A percentile compares a stretch with the other conserved stretches of the same genome.
Conservation (phyloP, 352 stramenopile genomes). For the Peronospora belbahrii region DNA sequence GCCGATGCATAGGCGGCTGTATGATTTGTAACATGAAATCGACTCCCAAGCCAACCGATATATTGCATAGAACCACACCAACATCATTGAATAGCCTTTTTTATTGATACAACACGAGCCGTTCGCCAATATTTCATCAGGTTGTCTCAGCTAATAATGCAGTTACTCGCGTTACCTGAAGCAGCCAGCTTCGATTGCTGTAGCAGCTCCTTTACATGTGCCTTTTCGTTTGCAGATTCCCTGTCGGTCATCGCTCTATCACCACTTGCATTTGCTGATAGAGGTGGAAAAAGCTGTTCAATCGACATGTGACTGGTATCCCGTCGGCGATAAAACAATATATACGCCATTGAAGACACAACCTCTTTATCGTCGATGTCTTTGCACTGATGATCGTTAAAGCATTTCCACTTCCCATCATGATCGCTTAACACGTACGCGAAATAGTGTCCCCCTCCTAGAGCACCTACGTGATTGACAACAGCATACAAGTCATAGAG, state of each 20-base stretch:
- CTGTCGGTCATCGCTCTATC: conserved; percentile 24
- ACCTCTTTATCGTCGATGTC: conserved; percentile 85
- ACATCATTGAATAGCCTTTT: not conserved
- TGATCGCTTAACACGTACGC: conserved; percentile 75
- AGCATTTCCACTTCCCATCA: conserved; percentile 95
- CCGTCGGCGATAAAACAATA: conserved; percentile 85
- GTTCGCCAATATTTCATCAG: conserved; percentile 1
- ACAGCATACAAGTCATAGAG: conserved; percentile 96
- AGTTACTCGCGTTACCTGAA: conserved; percentile 34
- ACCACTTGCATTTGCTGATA: conserved; percentile 23
- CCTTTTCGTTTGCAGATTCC: conserved; percentile 40
- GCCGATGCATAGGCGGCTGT: too few species aligned
- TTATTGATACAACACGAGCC: not conserved
- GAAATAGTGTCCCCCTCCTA: conserved; percentile 95
- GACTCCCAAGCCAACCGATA: too few species aligned
- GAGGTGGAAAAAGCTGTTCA: conserved; percentile 70
- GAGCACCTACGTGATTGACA: conserved; percentile 94
- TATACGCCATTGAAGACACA: conserved; percentile 82
- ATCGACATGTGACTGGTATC: conserved; percentile 60
- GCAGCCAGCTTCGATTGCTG: conserved; percentile 55
- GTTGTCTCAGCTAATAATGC: conserved; percentile 48
- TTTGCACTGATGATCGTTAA: conserved; percentile 93
- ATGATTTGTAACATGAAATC: too few species aligned
- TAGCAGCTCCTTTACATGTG: conserved; percentile 60
- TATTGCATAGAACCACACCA: not conserved